Evolutionary conservation across 164 flowering plant species (phyloP).

Genomic region (Magnolia sinica): DNA sequence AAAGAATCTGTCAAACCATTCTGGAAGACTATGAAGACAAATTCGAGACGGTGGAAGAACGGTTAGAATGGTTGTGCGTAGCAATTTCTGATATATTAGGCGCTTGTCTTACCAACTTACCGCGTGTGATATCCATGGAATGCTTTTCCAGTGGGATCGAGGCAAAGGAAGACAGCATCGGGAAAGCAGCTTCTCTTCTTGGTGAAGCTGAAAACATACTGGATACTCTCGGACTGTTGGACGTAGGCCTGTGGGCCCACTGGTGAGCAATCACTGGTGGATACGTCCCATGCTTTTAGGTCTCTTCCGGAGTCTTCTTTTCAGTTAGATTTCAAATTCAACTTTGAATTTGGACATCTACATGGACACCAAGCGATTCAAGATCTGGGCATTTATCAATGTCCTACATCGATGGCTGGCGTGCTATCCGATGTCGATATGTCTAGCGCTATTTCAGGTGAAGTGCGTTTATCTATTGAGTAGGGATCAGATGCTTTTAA

Average conservation of each 20-base stretch:
- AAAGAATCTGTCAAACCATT: background rate
- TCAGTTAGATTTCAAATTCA: too few relatives aligned
- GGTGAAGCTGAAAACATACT: background rate
- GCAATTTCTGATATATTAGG: background rate
- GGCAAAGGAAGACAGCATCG: background rate
- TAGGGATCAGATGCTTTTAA: background rate
- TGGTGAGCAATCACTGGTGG: too few relatives aligned
- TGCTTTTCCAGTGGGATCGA: background rate
- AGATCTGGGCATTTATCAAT: background rate
- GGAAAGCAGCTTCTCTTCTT: conserved; percentile 1
- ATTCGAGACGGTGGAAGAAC: background rate
- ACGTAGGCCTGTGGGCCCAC: too few relatives aligned
- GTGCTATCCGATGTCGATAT: background rate
- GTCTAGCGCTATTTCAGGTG: background rate
- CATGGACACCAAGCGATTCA: background rate
- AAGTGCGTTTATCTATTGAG: background rate
- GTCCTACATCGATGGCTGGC: background rate
- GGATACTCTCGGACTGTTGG: background rate
- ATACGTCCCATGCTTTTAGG: too few relatives aligned
- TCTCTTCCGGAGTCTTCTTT: too few relatives aligned
- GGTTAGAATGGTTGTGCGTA: background rate
- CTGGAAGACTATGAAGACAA: background rate
- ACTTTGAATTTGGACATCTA: too few relatives aligned
- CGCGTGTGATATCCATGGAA: background rate
- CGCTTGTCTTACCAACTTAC: conserved; percentile 4